These are phyloP conservation scores for Leucogyrophana mollusca DNA, from an alignment of 768 basidiomycete species.

Conservation along the genomic window DNA sequence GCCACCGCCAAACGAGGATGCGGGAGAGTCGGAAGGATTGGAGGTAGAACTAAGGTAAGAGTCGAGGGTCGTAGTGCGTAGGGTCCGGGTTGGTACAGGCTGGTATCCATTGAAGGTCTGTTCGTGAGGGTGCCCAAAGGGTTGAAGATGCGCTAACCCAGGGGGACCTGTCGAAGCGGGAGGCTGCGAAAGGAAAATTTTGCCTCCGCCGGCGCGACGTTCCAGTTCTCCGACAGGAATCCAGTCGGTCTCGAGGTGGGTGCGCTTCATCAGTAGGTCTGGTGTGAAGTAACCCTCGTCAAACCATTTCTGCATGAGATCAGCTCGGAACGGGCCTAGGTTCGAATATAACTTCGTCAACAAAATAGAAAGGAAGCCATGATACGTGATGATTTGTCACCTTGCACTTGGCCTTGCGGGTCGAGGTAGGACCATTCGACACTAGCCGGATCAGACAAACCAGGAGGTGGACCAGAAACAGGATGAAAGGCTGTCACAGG, in stretches of 20 bases:
- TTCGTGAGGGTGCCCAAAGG: conserved; percentile 26
- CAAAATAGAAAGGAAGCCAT: neutral
- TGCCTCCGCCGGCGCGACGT: conserved; percentile 49
- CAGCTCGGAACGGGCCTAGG: conserved; percentile 84
- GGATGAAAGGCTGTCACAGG: conserved; percentile 10
- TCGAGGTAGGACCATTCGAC: conserved; percentile 93
- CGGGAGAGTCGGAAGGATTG: conserved; percentile 64
- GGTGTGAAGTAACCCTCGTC: conserved; percentile 85
- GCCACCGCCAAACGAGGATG: conserved; percentile 66
- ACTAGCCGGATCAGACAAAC: conserved; percentile 50
- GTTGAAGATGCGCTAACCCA: conserved; percentile 32
- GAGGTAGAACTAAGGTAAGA: conserved; percentile 54
- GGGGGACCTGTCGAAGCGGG: conserved; percentile 45
- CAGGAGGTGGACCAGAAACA: conserved; percentile 41
- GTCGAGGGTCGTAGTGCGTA: conserved; percentile 67
- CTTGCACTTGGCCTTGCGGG: conserved; percentile 89
- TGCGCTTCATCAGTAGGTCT: conserved; percentile 82
- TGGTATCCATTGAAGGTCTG: conserved; percentile 53
- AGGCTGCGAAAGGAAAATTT: conserved; percentile 62
- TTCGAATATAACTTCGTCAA: neutral
- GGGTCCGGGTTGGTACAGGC: conserved; percentile 59
- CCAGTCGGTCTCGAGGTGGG: conserved; percentile 68
- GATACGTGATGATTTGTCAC: conserved; percentile 35
- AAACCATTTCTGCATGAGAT: conserved; percentile 93
- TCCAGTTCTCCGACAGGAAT: conserved; percentile 59